phyloP scores from a whole-genome alignment of 805 yeast genomes.

The Yamadazyma endophytica region DNA sequence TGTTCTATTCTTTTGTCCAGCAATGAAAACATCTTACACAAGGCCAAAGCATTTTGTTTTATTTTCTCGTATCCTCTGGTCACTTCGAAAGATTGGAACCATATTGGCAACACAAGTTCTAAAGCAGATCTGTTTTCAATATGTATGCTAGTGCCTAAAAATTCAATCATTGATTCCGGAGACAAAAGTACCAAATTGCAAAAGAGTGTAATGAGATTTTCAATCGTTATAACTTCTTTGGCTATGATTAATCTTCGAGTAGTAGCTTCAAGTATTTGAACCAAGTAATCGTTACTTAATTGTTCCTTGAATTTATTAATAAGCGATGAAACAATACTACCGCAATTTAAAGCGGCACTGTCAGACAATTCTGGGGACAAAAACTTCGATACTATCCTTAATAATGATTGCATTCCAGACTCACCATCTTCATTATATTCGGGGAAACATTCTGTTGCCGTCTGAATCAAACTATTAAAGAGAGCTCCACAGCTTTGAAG shows the following conservation, averaged over 20 bases:
- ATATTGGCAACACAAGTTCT: constrained; percentile 59
- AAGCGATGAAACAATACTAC: constrained; percentile 57
- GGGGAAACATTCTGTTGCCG: constrained; percentile 30
- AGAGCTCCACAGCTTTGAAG: constrained; percentile 76
- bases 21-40: constrained; percentile 62
- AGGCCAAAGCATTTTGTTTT: constrained; percentile 61
- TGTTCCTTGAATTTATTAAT: constrained; percentile 46
- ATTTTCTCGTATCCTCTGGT: constrained; percentile 77
- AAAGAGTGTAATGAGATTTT: constrained; percentile 71
- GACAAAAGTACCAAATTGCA: constrained; percentile 65
- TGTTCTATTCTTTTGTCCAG: constrained; percentile 48
- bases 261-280: constrained; percentile 69
- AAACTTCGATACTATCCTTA: constrained; percentile 63
- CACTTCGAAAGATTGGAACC: constrained; percentile 81
- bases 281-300: constrained; percentile 37
- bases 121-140: constrained; percentile 42
- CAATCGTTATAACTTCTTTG: constrained; percentile 67
- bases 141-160: constrained; percentile 38
- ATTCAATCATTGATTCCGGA: constrained; percentile 58
- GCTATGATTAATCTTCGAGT: constrained; percentile 63
- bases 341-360: constrained; percentile 77
- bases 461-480: constrained; percentile 54
- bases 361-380: constrained; percentile 71
- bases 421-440: constrained; percentile 26
- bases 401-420: constrained; percentile 52